phyloP scores from a whole-genome alignment of 176 grass and related monocot genomes.

The Musa schizocarpa region DNA sequence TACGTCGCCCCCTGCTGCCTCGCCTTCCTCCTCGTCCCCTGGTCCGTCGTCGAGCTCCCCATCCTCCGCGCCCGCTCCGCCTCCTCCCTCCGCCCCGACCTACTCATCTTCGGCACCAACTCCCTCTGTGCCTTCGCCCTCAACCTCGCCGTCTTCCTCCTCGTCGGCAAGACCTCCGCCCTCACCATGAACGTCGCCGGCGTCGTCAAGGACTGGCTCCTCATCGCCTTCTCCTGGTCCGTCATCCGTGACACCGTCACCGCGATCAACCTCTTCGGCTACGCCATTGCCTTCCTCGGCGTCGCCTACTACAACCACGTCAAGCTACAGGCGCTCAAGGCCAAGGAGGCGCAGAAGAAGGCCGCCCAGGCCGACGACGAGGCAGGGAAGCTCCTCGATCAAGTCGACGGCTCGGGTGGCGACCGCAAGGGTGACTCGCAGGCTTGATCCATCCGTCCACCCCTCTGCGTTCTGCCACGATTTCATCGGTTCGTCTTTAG shows the following conservation, averaged over 20 bases:
- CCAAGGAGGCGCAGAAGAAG: constrained; percentile 86
- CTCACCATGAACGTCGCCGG: constrained; percentile 95
- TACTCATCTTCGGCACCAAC: constrained; percentile 83
- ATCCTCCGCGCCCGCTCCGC: constrained; percentile 37
- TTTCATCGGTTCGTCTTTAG: not conserved
- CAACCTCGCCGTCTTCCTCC: constrained; percentile 81
- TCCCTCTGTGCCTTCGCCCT: constrained; percentile 89
- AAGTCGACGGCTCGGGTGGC: constrained; percentile 29
- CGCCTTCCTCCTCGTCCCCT: constrained; percentile 66
- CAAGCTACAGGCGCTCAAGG: constrained; percentile 86
- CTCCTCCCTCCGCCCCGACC: constrained; percentile 53
- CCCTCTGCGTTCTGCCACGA: not conserved
- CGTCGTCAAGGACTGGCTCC: constrained; percentile 92
- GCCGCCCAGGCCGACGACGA: constrained; percentile 49
- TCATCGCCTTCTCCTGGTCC: constrained; percentile 95
- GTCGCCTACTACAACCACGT: constrained; percentile 88
- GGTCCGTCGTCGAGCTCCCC: constrained; percentile 76
- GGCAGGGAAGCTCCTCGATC: constrained; percentile 63
- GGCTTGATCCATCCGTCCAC: constrained; percentile 23
- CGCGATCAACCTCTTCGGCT: constrained; percentile 80
- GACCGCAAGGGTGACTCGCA: constrained; percentile 67
- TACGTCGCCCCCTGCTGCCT: constrained; percentile 88
- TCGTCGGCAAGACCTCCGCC: constrained; percentile 91
- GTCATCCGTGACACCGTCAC: constrained; percentile 88
- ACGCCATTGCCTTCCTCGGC: constrained; percentile 75